Base-by-base conservation (phyloP, 1,139 yeast species). In the Saccharomyces uvarum region DNA sequence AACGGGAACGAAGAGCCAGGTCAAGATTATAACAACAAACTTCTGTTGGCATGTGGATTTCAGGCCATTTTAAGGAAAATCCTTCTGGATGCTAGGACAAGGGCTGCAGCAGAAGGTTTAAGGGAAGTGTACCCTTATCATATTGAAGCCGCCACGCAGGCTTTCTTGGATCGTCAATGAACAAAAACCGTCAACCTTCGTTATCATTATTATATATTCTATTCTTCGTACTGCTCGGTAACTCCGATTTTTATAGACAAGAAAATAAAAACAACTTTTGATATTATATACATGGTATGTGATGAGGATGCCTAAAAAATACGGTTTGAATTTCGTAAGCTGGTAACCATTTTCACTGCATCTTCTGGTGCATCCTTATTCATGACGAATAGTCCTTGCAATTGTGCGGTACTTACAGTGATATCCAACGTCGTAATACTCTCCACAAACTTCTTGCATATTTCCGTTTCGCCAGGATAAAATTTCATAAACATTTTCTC, bases 301-400 rank as follows among this genome's bases (percentile, higher is more conserved):
- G 19, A 16, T 5, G 11, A 8, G 24, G 24, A 16, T 16, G 24
- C 44, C 26, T 50, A 56, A 42, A 54, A 41, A 51, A 52, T 53
- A 28, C 52, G 51, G 42, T 55, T 51, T 4, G 57, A 53, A 9
- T 52, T 46, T 21, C 54, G 49, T 26, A 57, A 28, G n/a, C 31
- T 46, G 14, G 31, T 7, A 13, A 87, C 80, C 84, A 86, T 86
- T 8, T 74, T 75, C 47, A 91, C 74, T 0, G 98, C 96, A 13
- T 80, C 80, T 48, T 78, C 77, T 0, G 99, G 97, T 60, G 84
- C 85, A 58, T 87, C 80, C 71, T 93, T 93, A 73, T 89, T 88
- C 74, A 88, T 89, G 8, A 93, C 97, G 76, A 93, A 93, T 56
- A 93, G 77, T 1, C 99, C 99, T 70, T 93, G 99, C 58, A 93